Evolutionary conservation across 2,329 filamentous ascomycete genomes (phyloP).

Genomic region (Cercospora sp.): DNA sequence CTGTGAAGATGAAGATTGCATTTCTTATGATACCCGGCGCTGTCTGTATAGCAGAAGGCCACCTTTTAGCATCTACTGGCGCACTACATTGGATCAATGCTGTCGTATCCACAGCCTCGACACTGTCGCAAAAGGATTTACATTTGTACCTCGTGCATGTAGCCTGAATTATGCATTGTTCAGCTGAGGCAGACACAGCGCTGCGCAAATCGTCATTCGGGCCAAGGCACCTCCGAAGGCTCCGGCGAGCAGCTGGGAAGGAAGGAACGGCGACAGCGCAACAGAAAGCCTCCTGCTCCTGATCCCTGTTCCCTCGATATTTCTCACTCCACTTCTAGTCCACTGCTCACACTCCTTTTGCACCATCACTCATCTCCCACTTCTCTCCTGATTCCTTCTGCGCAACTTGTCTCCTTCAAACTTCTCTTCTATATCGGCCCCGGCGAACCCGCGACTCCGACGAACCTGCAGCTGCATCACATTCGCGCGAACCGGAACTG

Average conservation of each 20-base stretch:
- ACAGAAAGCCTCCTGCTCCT: neutral
- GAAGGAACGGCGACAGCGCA: neutral
- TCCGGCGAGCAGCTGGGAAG: neutral
- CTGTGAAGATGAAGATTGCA: slow-evolving; percentile 15
- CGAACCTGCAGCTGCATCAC: neutral
- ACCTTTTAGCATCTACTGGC: neutral
- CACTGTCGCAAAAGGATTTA: neutral
- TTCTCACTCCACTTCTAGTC: neutral
- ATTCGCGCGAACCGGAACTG: neutral
- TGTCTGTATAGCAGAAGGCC: slow-evolving; percentile 2
- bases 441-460: neutral
- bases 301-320: neutral
- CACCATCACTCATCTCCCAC: neutral
- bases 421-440: neutral
- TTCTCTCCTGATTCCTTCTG: neutral
- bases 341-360: neutral
- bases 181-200: neutral
- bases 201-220: neutral
- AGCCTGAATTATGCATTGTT: neutral
- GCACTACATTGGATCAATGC: neutral
- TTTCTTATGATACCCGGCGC: slow-evolving; percentile 17
- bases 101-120: neutral
- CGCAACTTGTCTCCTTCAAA: neutral
- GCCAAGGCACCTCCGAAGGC: slow-evolving; percentile 2
- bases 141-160: neutral